Percentiles rank a stretch among this genome's conserved stretches.
Evolutionary conservation across 2,329 filamentous ascomycete species (phyloP).

Genomic region (Cordyceps farinosa): DNA sequence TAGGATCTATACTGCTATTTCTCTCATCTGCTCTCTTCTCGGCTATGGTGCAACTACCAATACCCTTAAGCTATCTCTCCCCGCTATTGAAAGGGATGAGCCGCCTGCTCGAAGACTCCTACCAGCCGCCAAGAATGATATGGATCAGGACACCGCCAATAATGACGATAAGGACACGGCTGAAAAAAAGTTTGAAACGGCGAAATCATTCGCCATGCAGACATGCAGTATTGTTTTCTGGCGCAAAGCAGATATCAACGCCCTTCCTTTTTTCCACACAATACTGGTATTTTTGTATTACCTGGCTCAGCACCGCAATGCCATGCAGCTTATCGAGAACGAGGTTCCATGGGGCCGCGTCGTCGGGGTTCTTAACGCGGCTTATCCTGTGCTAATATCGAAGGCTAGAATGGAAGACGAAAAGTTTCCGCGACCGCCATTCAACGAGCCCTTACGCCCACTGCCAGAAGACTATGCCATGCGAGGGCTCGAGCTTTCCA

Average conservation of each 20-base stretch:
- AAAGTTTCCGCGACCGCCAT: slow-evolving; percentile 46
- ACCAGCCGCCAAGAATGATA: slow-evolving; percentile 24
- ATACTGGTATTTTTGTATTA: slow-evolving; percentile 56
- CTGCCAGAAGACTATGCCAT: slow-evolving; percentile 68
- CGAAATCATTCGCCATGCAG: slow-evolving; percentile 39
- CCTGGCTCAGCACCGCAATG: slow-evolving; percentile 39
- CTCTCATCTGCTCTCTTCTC: slow-evolving; percentile 32
- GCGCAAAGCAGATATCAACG: slow-evolving; percentile 54
- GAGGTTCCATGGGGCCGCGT: slow-evolving; percentile 51
- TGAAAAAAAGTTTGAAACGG: slow-evolving; percentile 31
- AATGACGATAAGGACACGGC: slow-evolving; percentile 21
- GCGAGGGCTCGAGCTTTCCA: slow-evolving; percentile 58
- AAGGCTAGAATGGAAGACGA: slow-evolving; percentile 37
- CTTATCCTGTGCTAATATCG: slow-evolving; percentile 27
- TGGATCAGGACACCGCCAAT: not conserved
- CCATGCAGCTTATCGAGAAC: slow-evolving; percentile 41
- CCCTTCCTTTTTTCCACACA: slow-evolving; percentile 60
- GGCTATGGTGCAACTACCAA: slow-evolving; percentile 41
- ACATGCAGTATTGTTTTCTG: slow-evolving; percentile 47
- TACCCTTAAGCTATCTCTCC: slow-evolving; percentile 33
- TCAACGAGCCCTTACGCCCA: slow-evolving; percentile 46
- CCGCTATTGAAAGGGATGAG: slow-evolving; percentile 25
- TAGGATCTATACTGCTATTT: slow-evolving; percentile 27
- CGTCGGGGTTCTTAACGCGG: slow-evolving; percentile 37
- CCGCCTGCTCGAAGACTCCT: slow-evolving; percentile 16